phyloP scores from a whole-genome alignment of 2,329 filamentous ascomycete genomes.

The Hyphodiscus sp. region DNA sequence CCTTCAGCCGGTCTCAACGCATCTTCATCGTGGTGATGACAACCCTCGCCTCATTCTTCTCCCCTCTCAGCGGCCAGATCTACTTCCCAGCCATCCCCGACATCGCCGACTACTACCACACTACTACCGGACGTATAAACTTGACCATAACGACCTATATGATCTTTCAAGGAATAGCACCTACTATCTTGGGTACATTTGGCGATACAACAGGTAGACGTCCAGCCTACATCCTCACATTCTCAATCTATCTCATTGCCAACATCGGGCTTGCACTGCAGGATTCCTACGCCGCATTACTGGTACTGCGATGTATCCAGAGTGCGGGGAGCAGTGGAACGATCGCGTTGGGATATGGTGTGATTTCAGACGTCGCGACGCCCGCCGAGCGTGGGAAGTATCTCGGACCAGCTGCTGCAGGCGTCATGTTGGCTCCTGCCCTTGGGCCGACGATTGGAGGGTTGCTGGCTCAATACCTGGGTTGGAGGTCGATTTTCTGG shows the following conservation, averaged over 20 bases:
- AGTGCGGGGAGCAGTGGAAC: conserved; percentile 53
- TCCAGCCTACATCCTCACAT: conserved; percentile 46
- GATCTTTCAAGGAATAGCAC: conserved; percentile 51
- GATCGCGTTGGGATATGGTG: conserved; percentile 49
- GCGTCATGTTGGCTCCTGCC: conserved; percentile 41
- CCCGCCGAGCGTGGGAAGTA: conserved; percentile 56
- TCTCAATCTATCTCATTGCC: conserved; percentile 46
- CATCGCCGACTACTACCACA: conserved; percentile 40
- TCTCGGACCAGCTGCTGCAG: conserved; percentile 56
- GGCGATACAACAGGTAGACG: conserved; percentile 47
- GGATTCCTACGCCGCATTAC: conserved; percentile 40
- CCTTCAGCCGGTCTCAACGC: too few relatives aligned
- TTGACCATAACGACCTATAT: conserved; percentile 32
- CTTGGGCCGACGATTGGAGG: conserved; percentile 24
- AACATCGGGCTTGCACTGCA: conserved; percentile 46
- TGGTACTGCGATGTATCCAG: conserved; percentile 49
- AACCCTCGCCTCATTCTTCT: conserved; percentile 35
- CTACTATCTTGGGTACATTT: conserved; percentile 47
- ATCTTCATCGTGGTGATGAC: too few relatives aligned
- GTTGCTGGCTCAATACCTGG: conserved; percentile 16
- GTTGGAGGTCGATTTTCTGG: conserved; percentile 46
- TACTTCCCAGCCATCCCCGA: conserved; percentile 41
- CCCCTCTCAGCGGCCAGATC: conserved; percentile 47
- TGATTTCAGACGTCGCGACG: conserved; percentile 58
- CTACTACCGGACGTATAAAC: conserved; percentile 33